phyloP scores from a whole-genome alignment of 495 filamentous ascomycete species.

The Aspergillus bertholletiae region DNA sequence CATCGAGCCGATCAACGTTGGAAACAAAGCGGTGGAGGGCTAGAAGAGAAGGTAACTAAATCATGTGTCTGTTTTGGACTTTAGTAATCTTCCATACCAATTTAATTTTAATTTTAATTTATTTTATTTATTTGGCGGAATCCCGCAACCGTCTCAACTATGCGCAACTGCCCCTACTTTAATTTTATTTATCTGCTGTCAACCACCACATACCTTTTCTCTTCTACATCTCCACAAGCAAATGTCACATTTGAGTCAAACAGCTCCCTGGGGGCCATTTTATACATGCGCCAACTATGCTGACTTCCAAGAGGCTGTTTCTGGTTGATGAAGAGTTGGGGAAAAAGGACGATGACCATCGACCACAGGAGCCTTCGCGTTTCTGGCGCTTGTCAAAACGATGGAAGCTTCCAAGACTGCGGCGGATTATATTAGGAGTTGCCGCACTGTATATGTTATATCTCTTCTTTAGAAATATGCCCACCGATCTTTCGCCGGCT shows the following conservation, averaged over 20 bases:
- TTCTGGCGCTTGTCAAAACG: slow-evolving; percentile 22
- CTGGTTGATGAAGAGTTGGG: slow-evolving; percentile 64
- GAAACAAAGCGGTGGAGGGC: background rate
- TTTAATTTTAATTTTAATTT: slow-evolving; percentile 3
- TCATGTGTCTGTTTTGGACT: background rate
- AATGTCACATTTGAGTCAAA: slow-evolving; percentile 9
- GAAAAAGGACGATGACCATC: slow-evolving; percentile 65
- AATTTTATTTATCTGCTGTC: slow-evolving; percentile 1
- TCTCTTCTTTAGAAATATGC: slow-evolving; percentile 54
- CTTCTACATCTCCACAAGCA: background rate
- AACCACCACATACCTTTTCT: too few species aligned
- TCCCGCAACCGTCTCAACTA: background rate
- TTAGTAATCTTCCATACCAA: background rate
- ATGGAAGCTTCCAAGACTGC: slow-evolving; percentile 37
- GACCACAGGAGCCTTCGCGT: slow-evolving; percentile 24
- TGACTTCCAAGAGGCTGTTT: slow-evolving; percentile 41
- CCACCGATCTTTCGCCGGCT: slow-evolving; percentile 35
- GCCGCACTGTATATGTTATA: slow-evolving; percentile 43
- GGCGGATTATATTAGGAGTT: slow-evolving; percentile 40
- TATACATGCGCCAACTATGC: slow-evolving; percentile 31
- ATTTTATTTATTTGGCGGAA: too few species aligned
- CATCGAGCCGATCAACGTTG: background rate
- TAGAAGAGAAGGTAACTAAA: too few species aligned
- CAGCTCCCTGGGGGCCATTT: slow-evolving; percentile 17
- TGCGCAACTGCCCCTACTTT: background rate